These are phyloP conservation scores for Candida silvicultrix DNA, from an alignment of 805 yeast species.

Conservation along the genomic window DNA sequence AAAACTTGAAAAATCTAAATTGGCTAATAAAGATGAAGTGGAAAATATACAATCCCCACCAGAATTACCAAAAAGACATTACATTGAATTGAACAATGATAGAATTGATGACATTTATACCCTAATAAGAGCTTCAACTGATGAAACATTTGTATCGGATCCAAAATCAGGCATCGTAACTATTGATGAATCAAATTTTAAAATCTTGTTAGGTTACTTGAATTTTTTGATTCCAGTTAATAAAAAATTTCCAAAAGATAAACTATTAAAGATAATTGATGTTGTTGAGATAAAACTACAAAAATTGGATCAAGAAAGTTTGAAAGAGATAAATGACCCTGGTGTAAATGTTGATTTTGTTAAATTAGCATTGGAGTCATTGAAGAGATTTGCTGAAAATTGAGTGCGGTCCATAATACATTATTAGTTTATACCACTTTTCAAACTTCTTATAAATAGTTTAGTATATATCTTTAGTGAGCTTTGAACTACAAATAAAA, in stretches of 20 bases:
- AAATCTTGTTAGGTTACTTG: constrained; percentile 47
- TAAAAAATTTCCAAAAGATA: constrained; percentile 22
- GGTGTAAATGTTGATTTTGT: constrained; percentile 17
- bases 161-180: constrained; percentile 12
- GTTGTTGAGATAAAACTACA: constrained; percentile 16
- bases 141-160: constrained; percentile 14
- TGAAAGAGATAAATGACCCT: neutral
- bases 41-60: constrained; percentile 20
- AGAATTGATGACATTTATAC: constrained; percentile 37
- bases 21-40: constrained; percentile 1
- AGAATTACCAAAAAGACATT: constrained; percentile 36
- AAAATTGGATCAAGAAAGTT: neutral
- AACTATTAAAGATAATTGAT: constrained; percentile 25
- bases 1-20: neutral
- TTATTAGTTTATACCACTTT: too few species aligned
- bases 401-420: too few species aligned
- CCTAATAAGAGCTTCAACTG: constrained; percentile 33
- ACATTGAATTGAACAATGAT: constrained; percentile 35
- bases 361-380: constrained; percentile 20
- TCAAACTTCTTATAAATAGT: neutral
- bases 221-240: constrained; percentile 42
- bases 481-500: too few species aligned
- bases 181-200: constrained; percentile 25
- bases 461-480: too few species aligned
- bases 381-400: too few species aligned